Conservation (phyloP, 164 flowering plant species). For the Sedum album region DNA sequence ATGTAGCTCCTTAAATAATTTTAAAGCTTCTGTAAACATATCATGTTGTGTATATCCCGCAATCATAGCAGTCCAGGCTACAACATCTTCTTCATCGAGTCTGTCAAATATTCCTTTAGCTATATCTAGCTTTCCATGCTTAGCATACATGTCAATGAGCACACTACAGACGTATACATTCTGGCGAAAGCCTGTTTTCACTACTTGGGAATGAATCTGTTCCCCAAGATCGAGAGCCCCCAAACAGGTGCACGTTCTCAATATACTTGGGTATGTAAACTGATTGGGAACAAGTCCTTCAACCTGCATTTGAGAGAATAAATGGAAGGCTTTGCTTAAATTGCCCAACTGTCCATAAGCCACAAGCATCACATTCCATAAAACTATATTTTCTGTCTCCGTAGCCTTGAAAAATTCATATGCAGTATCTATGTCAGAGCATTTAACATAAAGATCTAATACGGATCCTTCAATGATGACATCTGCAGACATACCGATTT, state of each 20-base stretch:
- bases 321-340: conserved; percentile 18
- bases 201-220: conserved; percentile 30
- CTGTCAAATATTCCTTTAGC: conserved; percentile 24
- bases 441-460: conserved; percentile 35
- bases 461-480: conserved; percentile 34
- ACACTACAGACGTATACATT: conserved; percentile 32
- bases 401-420: conserved; percentile 23
- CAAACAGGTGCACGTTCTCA: conserved; percentile 28
- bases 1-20: conserved; percentile 25
- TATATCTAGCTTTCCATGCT: conserved; percentile 22
- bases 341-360: conserved; percentile 30
- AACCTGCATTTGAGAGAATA: conserved; percentile 23
- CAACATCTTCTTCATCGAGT: conserved; percentile 23
- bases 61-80: conserved; percentile 37
- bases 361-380: conserved; percentile 40
- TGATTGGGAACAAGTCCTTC: conserved; percentile 31
- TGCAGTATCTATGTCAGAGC: conserved; percentile 28
- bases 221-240: conserved; percentile 29
- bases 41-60: conserved; percentile 30
- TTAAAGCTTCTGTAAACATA: conserved; percentile 23
- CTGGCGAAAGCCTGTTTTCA: conserved; percentile 28
- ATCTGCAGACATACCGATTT: conserved; percentile 29
- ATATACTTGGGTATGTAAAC: conserved; percentile 30
- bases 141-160: conserved; percentile 37
- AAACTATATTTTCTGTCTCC: conserved; percentile 26